phyloP scores from a whole-genome alignment of 1,284 basidiomycete genomes.

The Tylopilus sp. region DNA sequence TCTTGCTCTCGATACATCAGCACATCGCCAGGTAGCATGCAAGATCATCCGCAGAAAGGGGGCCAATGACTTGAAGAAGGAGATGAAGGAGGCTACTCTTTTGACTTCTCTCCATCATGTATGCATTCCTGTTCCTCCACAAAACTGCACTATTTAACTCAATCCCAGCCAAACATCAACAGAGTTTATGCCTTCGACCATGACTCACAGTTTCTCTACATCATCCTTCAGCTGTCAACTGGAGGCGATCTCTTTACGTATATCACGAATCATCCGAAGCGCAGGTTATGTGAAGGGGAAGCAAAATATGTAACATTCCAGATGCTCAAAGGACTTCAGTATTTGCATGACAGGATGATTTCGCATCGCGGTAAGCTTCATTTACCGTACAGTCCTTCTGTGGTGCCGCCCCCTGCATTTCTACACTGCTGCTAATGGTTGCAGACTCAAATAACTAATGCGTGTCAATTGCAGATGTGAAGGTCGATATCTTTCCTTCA shows the following conservation, averaged over 20 bases:
- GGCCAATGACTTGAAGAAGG: slow-evolving; percentile 53
- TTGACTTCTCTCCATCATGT: slow-evolving; percentile 70
- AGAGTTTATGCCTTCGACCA: slow-evolving; percentile 67
- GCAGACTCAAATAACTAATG: slow-evolving; percentile 1
- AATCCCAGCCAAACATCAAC: slow-evolving; percentile 72
- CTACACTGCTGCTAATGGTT: neutral
- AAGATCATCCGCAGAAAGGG: slow-evolving; percentile 69
- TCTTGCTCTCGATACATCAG: slow-evolving; percentile 62
- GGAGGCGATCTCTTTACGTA: slow-evolving; percentile 87
- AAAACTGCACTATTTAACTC: neutral
- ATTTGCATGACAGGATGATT: slow-evolving; percentile 71
- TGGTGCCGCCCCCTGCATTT: neutral
- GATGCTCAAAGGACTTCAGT: slow-evolving; percentile 65
- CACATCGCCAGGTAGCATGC: slow-evolving; percentile 73
- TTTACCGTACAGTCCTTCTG: neutral
- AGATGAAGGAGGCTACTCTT: slow-evolving; percentile 75
- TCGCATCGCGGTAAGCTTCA: slow-evolving; percentile 68
- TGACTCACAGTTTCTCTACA: slow-evolving; percentile 66
- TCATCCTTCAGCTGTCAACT: slow-evolving; percentile 81
- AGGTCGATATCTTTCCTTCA: slow-evolving; percentile 40
- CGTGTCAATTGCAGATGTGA: slow-evolving; percentile 54
- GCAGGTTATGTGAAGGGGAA: slow-evolving; percentile 69
- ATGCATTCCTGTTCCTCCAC: slow-evolving; percentile 18
- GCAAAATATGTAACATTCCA: slow-evolving; percentile 83
- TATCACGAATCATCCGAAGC: slow-evolving; percentile 56